phyloP scores from a whole-genome alignment of 1,139 yeast species.

The Hansenula sp. region DNA sequence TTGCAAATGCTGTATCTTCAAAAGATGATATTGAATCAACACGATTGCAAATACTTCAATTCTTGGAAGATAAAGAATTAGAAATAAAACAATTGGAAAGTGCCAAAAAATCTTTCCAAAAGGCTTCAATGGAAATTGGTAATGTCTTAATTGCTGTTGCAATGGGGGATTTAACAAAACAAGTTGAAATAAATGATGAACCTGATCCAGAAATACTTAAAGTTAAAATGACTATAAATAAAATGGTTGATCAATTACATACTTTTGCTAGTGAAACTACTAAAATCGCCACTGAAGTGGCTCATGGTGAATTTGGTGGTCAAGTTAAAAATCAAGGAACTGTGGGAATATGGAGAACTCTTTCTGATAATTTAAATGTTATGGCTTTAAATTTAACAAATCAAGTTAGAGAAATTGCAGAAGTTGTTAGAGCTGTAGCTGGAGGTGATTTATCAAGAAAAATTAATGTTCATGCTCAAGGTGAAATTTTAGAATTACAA shows the following conservation, averaged over 20 bases:
- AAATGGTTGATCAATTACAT: conserved; percentile 85
- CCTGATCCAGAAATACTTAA: conserved; percentile 72
- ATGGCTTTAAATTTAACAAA: conserved; percentile 85
- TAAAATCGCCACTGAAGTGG: conserved; percentile 83
- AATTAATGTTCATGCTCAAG: conserved; percentile 82
- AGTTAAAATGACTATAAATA: conserved; percentile 77
- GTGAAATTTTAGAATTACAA: conserved; percentile 77
- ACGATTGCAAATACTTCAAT: conserved; percentile 5
- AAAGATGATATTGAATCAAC: conserved; percentile 6
- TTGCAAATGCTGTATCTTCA: conserved; percentile 3
- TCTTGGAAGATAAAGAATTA: conserved; percentile 6
- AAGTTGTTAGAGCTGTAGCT: conserved; percentile 85
- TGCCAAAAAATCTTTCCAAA: conserved; percentile 60
- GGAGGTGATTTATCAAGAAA: conserved; percentile 79
- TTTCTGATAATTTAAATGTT: conserved; percentile 79
- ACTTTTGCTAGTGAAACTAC: conserved; percentile 81
- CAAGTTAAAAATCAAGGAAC: conserved; percentile 72
- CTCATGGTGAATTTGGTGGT: conserved; percentile 86
- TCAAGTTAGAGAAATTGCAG: conserved; percentile 81
- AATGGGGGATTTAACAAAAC: conserved; percentile 78
- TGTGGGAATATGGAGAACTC: conserved; percentile 81
- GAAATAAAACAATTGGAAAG: conserved; percentile 7
- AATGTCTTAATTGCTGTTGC: conserved; percentile 82
- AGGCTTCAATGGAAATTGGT: conserved; percentile 74
- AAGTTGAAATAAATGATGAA: conserved; percentile 69